phyloP scores from a whole-genome alignment of 345 rosid genomes.

The Xanthoceras sorbifolium region DNA sequence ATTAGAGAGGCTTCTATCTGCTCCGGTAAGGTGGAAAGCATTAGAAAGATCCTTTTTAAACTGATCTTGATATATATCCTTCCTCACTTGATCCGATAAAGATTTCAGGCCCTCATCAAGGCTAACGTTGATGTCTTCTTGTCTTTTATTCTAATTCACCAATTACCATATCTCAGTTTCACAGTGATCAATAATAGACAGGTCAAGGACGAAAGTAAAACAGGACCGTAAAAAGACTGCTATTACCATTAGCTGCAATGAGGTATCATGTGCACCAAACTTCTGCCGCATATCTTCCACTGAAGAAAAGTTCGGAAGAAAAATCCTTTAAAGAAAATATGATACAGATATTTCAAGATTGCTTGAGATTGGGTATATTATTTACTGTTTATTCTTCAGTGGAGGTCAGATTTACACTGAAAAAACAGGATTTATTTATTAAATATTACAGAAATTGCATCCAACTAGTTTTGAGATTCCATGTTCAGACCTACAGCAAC shows the following conservation, averaged over 20 bases:
- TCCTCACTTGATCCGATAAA: slow-evolving; percentile 56
- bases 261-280: slow-evolving; percentile 59
- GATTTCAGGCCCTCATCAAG: slow-evolving; percentile 62
- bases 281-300: slow-evolving; percentile 74
- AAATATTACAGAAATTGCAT: neutral
- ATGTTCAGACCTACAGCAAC: neutral
- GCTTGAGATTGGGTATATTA: neutral
- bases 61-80: slow-evolving; percentile 49
- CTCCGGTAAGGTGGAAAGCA: slow-evolving; percentile 57
- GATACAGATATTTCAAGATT: neutral
- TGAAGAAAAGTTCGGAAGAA: slow-evolving; percentile 40
- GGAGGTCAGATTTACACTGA: neutral
- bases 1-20: slow-evolving; percentile 54
- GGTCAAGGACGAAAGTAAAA: slow-evolving; percentile 21
- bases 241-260: slow-evolving; percentile 68
- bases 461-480: neutral
- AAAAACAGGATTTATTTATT: neutral
- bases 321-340: neutral
- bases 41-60: slow-evolving; percentile 45
- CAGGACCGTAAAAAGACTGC: slow-evolving; percentile 14
- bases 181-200: slow-evolving; percentile 12
- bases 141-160: slow-evolving; percentile 63
- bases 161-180: slow-evolving; percentile 26
- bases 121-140: slow-evolving; percentile 59
- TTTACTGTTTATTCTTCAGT: neutral